Conservation (phyloP, 2,329 filamentous ascomycete genomes). For the Lasiodiplodia hormozganensis region DNA sequence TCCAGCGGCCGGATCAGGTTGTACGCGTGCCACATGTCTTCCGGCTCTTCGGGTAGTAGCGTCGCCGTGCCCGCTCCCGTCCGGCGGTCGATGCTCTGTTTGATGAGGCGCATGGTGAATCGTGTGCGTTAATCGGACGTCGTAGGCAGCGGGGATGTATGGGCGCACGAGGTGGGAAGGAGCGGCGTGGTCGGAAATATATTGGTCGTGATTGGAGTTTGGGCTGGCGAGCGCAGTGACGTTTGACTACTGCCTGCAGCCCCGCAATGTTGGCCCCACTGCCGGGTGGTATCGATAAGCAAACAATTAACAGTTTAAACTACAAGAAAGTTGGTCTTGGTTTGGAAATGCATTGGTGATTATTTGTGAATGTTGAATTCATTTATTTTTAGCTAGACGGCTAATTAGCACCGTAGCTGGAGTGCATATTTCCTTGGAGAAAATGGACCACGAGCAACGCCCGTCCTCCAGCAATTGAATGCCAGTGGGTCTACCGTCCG, state of each 20-base stretch:
- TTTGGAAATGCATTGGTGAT: neutral
- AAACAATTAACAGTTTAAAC: neutral
- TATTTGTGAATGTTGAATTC: neutral
- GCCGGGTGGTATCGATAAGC: conserved; percentile 17
- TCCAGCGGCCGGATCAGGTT: conserved; percentile 74
- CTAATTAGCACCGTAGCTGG: no score
- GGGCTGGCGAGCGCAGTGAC: neutral
- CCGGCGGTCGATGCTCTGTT: conserved; percentile 67
- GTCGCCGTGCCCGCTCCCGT: conserved; percentile 71
- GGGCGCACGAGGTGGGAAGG: neutral
- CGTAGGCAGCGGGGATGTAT: neutral
- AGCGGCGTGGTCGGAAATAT: neutral
- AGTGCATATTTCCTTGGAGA: no score
- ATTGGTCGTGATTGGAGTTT: neutral
- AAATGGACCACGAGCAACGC: no score
- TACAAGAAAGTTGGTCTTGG: neutral
- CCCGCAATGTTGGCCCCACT: conserved; percentile 14
- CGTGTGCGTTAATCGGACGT: neutral
- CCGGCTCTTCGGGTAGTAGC: conserved; percentile 73
- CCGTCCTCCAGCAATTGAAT: neutral
- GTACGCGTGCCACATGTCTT: conserved; percentile 82
- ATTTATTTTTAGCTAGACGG: neutral
- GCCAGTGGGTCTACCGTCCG: conserved; percentile 47
- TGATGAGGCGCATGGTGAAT: conserved; percentile 68
- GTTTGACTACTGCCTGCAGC: neutral